These are phyloP conservation scores for Fomitopsis betulina DNA, from an alignment of 1,284 basidiomycete genomes.

Conservation along the genomic window DNA sequence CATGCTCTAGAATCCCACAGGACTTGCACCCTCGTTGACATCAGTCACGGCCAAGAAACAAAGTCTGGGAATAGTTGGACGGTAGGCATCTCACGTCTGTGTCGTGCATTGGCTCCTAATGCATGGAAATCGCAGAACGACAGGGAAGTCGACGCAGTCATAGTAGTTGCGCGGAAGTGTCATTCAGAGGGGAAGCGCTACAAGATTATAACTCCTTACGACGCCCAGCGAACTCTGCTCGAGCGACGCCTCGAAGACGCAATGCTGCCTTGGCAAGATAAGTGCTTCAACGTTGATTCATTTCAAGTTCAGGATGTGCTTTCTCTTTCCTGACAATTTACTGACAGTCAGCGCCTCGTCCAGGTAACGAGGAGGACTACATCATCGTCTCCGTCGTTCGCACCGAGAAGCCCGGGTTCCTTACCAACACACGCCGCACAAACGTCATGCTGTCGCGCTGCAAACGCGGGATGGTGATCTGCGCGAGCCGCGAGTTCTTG, in stretches of 20 bases:
- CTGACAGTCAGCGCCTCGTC: background rate
- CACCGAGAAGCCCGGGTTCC: conserved; percentile 53
- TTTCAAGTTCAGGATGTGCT: conserved; percentile 46
- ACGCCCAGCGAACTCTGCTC: conserved; percentile 52
- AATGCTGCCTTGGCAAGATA: conserved; percentile 51
- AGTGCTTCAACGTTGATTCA: conserved; percentile 63
- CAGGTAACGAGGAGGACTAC: conserved; percentile 37
- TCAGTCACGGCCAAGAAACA: conserved; percentile 34
- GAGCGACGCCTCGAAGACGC: conserved; percentile 41
- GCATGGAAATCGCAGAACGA: conserved; percentile 3
- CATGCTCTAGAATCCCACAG: conserved; percentile 25
- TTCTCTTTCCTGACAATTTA: background rate
- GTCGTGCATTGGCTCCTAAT: background rate
- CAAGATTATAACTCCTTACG: conserved; percentile 69
- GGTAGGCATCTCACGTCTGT: conserved; percentile 24
- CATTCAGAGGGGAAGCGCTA: conserved; percentile 39
- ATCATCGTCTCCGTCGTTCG: conserved; percentile 62
- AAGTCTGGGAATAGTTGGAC: conserved; percentile 36
- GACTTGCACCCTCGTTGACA: conserved; percentile 37
- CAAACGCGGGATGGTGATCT: conserved; percentile 19
- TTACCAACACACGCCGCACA: conserved; percentile 48
- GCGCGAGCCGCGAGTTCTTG: conserved; percentile 18
- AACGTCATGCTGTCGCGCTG: conserved; percentile 54
- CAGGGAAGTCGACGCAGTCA: conserved; percentile 22
- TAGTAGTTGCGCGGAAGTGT: conserved; percentile 27